Conservation (phyloP, 371 early-diverging fungal genomes). For the Mortierella sp. region DNA sequence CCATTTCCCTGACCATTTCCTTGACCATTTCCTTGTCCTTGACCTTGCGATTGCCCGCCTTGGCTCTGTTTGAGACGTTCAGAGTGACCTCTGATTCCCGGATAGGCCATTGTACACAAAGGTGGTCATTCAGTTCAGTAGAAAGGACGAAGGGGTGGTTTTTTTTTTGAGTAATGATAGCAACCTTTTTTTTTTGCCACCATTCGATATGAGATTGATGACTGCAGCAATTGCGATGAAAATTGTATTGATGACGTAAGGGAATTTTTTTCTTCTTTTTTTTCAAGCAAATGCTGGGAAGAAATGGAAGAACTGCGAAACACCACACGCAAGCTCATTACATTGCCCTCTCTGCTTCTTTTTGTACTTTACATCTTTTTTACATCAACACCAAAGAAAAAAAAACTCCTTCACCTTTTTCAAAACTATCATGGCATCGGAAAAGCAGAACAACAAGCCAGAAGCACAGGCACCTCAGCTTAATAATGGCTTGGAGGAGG, state of each 20-base stretch:
- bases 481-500: constrained; percentile 86
- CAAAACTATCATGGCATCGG: constrained; percentile 29
- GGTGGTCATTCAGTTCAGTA: no score
- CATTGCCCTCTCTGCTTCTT: background rate
- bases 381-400: background rate
- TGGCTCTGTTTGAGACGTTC: background rate
- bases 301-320: background rate
- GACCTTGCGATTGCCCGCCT: background rate
- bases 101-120: constrained; percentile 15
- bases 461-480: constrained; percentile 63
- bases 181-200: constrained; percentile 7
- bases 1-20: no score
- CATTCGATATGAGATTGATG: background rate
- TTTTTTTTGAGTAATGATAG: no score
- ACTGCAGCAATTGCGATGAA: background rate
- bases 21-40: constrained; percentile 26
- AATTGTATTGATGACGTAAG: background rate
- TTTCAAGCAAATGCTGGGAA: no score
- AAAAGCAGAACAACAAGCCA: constrained; percentile 28
- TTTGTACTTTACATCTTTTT: no score
- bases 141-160: no score
- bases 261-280: background rate
- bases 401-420: background rate
- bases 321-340: constrained; percentile 16
- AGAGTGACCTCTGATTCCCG: constrained; percentile 8